Percentiles rank a stretch among this genome's conserved stretches.
phyloP scores from a whole-genome alignment of 495 filamentous ascomycete species.

The Amniculicola lignicola region DNA sequence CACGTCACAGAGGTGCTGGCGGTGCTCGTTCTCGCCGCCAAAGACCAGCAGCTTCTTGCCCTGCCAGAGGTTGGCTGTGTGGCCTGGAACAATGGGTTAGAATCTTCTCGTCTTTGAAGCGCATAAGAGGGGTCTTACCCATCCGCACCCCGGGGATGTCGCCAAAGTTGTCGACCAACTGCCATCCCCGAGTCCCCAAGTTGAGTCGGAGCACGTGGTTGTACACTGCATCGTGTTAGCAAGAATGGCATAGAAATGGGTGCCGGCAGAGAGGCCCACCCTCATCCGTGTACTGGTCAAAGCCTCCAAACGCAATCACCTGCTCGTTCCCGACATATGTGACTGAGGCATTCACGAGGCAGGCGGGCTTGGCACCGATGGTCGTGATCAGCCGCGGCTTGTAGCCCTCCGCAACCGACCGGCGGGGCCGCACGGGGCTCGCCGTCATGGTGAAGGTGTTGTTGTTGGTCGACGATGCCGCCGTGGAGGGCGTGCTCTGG shows the following conservation, averaged over 20 bases:
- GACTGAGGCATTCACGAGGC: slow-evolving; percentile 94
- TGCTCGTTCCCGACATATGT: slow-evolving; percentile 94
- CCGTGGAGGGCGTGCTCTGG: slow-evolving; percentile 38
- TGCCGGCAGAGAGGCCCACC: slow-evolving; percentile 43
- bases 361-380: slow-evolving; percentile 86
- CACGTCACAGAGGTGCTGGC: slow-evolving; percentile 90
- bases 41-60: slow-evolving; percentile 93
- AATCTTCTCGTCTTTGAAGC: too few species aligned
- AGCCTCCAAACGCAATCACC: slow-evolving; percentile 98
- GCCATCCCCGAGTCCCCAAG: slow-evolving; percentile 84
- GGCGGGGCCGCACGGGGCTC: slow-evolving; percentile 63
- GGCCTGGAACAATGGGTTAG: too few species aligned
- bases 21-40: slow-evolving; percentile 95
- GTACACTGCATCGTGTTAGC: slow-evolving; percentile 62
- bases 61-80: slow-evolving; percentile 92
- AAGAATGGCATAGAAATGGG: neutral
- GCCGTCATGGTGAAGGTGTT: slow-evolving; percentile 84
- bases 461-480: slow-evolving; percentile 51
- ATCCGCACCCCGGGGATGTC: slow-evolving; percentile 97
- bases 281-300: slow-evolving; percentile 98
- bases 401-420: slow-evolving; percentile 60
- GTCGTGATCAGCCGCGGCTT: slow-evolving; percentile 67
- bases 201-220: slow-evolving; percentile 93
- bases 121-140: slow-evolving; percentile 76
- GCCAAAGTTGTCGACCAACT: slow-evolving; percentile 94